Base-by-base conservation (phyloP, 1,284 basidiomycete genomes). In the Puccinia coronata region DNA sequence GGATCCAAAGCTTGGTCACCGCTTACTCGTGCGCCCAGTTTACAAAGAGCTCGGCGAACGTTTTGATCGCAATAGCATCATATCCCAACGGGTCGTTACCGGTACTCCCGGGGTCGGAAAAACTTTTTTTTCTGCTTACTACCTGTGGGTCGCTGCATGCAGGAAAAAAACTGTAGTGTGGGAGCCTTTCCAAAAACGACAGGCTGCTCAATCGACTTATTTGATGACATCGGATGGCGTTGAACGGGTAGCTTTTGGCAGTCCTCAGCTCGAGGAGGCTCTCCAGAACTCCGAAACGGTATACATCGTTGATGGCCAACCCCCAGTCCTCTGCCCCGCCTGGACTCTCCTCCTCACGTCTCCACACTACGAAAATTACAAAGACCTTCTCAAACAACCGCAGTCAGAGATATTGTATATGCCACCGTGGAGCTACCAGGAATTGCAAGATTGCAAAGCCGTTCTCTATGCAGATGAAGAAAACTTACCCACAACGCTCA, bases 141-240 rank as follows among this genome's bases (percentile, higher is more conserved):
- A 41, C 36, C 5, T 67, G 36, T 41, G 39, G 39, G 28, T 67
- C 5, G 34, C 61, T 65, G 61, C 34, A n/a, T 65, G 61, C 61
- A 65, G 39, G 61, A 65, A 65, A 34, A 65, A 65, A 65, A 65
- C 61, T 65, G 6, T 65, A 11, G 61, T 65, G 34, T 65, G 61
- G 61, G 34, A 65, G 34, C 61, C 61, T 61, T 61, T 43, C 43
- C 43, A 43, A 43, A n/a, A n/a, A n/a, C 43, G 8, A 12, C 11
- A 20, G 4, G 11, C 4, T 12, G 4, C 8, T 51, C 8, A 20
- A 4, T 9, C 8, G 49, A 51, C 49, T 20, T 51, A 51, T 20
- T 20, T 51, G 49, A 51, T 61, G 57, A 61, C 57, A 61, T 61
- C 57, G 20, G 57, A 4, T 12, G 25, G 25, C 57, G 25, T 61